Percentiles rank a stretch among this genome's conserved stretches.
These are phyloP conservation scores for Arabidopsis arenosa DNA, from an alignment of 345 rosid species.

Conservation along the genomic window DNA sequence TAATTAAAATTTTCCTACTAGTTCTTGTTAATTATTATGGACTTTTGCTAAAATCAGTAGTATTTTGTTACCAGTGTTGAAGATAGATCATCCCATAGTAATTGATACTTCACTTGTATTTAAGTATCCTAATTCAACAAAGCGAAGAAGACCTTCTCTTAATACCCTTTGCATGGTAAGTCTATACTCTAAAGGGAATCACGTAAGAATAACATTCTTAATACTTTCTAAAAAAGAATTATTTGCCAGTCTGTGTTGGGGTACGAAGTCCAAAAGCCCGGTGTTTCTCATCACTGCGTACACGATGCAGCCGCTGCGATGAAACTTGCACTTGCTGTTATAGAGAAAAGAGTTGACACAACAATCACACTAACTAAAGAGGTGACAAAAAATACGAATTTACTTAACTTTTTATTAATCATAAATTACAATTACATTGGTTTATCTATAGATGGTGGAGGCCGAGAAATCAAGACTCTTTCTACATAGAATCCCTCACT, in stretches of 20 bases:
- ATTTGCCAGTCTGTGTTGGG: slow-evolving; percentile 64
- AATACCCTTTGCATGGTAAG: slow-evolving; percentile 37
- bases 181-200: background rate
- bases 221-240: background rate
- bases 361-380: slow-evolving; percentile 48
- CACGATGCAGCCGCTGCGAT: slow-evolving; percentile 87
- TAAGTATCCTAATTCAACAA: slow-evolving; percentile 52
- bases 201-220: background rate
- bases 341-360: slow-evolving; percentile 55
- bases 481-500: slow-evolving; percentile 64
- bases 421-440: background rate
- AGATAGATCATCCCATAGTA: slow-evolving; percentile 76
- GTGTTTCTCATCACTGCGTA: slow-evolving; percentile 73
- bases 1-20: slow-evolving; percentile 24
- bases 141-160: slow-evolving; percentile 61
- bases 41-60: background rate
- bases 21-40: background rate
- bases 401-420: background rate
- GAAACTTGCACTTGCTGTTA: slow-evolving; percentile 72
- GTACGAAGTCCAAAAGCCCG: slow-evolving; percentile 64
- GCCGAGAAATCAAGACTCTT: slow-evolving; percentile 62
- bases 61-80: slow-evolving; percentile 58
- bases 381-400: slow-evolving; percentile 43
- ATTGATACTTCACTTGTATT: slow-evolving; percentile 79
- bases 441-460: slow-evolving; percentile 48